phyloP scores from a whole-genome alignment of 1,284 basidiomycete species.

The Cutaneotrichosporon cutaneum region DNA sequence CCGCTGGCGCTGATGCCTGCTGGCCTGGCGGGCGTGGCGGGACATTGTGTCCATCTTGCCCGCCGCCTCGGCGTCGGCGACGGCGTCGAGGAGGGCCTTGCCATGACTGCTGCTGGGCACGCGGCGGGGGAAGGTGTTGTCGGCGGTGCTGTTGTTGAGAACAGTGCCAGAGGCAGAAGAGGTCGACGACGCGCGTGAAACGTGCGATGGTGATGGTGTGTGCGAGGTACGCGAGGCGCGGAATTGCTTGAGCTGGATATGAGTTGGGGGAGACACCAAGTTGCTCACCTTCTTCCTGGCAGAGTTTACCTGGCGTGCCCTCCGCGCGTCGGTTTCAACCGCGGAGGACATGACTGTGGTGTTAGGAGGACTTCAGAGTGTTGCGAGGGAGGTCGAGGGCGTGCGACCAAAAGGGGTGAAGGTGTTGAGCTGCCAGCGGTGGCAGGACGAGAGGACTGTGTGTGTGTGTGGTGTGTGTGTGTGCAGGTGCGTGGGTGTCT shows the following conservation, averaged over 20 bases:
- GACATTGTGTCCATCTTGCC: constrained; percentile 3
- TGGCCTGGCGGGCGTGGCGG: constrained; percentile 13
- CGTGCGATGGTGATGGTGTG: constrained; percentile 15
- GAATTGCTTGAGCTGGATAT: constrained; percentile 42
- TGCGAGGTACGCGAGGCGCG: constrained; percentile 36
- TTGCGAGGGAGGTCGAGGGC: background rate
- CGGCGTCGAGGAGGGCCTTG: constrained; percentile 2
- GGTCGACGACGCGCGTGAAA: constrained; percentile 21
- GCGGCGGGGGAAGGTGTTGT: constrained; percentile 16
- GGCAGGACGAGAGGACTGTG: background rate
- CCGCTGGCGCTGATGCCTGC: constrained; percentile 22
- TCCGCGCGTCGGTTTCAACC: constrained; percentile 21
- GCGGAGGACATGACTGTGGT: constrained; percentile 13
- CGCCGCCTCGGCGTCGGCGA: background rate
- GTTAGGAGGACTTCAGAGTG: background rate
- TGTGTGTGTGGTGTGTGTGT: background rate
- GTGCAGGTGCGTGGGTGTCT: too few relatives aligned
- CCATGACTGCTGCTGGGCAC: constrained; percentile 11
- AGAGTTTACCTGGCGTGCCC: constrained; percentile 39
- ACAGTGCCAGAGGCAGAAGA: constrained; percentile 14
- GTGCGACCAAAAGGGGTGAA: background rate
- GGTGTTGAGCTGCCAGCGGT: background rate
- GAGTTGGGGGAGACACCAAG: background rate
- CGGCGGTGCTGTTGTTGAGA: constrained; percentile 5
- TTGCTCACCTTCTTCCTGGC: constrained; percentile 44